phyloP scores from a whole-genome alignment of 176 grass and related monocot species.

The Musa schizocarpa region DNA sequence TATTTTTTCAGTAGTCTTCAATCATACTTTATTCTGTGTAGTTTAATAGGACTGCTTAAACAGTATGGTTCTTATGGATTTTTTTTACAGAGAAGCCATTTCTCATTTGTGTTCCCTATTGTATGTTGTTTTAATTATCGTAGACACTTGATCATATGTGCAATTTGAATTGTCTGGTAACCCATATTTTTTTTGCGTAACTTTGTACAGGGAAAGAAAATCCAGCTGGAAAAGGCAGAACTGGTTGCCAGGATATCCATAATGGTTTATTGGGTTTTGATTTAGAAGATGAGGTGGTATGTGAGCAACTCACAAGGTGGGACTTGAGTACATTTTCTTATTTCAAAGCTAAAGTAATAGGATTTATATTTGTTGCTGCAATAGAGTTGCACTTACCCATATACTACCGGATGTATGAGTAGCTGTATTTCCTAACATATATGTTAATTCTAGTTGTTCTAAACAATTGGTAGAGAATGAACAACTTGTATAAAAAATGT shows the following conservation, averaged over 20 bases:
- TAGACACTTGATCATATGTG: background rate
- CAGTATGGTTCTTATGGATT: background rate
- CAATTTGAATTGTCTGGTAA: background rate
- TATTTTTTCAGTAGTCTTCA: background rate
- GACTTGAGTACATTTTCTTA: background rate
- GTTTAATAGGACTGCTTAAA: background rate
- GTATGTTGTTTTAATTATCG: background rate
- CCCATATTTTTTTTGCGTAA: conserved; percentile 2
- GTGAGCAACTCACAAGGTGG: conserved; percentile 92
- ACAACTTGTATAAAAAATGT: background rate
- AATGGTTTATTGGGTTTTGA: conserved; percentile 28
- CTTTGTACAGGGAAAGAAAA: background rate
- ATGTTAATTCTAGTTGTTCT: background rate
- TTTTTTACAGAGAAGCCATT: background rate
- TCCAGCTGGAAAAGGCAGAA: conserved; percentile 17
- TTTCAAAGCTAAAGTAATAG: background rate
- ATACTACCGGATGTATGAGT: too few relatives aligned
- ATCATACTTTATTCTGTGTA: background rate
- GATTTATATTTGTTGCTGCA: too few relatives aligned
- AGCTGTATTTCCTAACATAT: too few relatives aligned
- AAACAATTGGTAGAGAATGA: background rate
- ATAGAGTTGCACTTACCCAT: too few relatives aligned
- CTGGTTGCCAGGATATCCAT: background rate
- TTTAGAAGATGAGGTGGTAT: conserved; percentile 78
- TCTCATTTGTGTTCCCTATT: background rate